Evolutionary conservation across 805 yeast genomes (phyloP), one percentile per base, ranked within the genome.

Genomic region (Millerozyma miso): DNA sequence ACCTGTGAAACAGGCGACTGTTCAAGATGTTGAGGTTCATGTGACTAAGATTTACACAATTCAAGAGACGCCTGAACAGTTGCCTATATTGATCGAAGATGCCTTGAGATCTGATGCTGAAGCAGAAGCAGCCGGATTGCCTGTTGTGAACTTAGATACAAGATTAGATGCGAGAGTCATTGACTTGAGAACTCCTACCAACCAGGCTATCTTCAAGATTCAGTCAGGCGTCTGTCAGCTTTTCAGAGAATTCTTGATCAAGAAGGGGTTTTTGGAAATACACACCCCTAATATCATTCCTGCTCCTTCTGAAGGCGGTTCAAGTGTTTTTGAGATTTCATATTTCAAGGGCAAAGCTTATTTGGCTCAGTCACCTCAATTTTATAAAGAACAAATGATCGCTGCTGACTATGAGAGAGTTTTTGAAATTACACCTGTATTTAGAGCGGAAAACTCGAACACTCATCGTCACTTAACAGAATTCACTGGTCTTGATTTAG

Each of bases 381-480:
- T 93, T 54, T 88, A 93, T 76, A 93, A 93, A 75, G 98, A 93
- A 74, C 96, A 91, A 77, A 80, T 91, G 65, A 93, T 93, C 69
- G 96, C 97, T 37, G 95, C 96, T 46, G 99, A 93, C 73, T 93
- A 91, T 58, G 99, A 93, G 74, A 81, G 80, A 58, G 99, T 93
- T 38, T 93, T 81, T 63, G 99, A 93, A 73, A 78, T 93, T 59
- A 98, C 93, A 1, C 98, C 99, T 31, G 98, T 93, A 35, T 93
- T 93, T 80, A 82, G 99, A 71, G 99, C 99, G 44, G 99, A 93
- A 69, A 91, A 93, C 77, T 91, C 98, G 48, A 90, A 93, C 75
- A 91, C 99, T 16, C 98, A 93, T 69, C 90, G 99, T 73, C 99
- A 93, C 70, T 84, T 93, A 96, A 93, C 99, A 44, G 99, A 93